phyloP scores from a whole-genome alignment of 306 rosid genomes.

The Corylus avellana region DNA sequence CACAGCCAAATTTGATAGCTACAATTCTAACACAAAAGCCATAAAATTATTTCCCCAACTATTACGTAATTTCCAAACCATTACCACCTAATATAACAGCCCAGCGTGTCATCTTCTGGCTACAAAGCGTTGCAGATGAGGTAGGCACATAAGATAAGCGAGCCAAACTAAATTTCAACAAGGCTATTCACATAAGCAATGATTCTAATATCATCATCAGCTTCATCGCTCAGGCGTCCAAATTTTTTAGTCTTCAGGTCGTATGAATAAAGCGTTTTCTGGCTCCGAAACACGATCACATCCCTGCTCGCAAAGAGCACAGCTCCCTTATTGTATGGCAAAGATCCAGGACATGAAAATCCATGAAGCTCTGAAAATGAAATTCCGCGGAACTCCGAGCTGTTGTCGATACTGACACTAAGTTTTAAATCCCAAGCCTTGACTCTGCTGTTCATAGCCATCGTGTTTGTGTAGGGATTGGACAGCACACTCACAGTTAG shows the following conservation, averaged over 20 bases:
- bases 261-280: not conserved
- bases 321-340: not conserved
- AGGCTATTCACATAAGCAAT: slow-evolving; percentile 40
- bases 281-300: slow-evolving; percentile 5
- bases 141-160: not conserved
- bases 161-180: slow-evolving; percentile 33
- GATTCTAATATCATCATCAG: not conserved
- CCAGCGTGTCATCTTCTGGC: not conserved
- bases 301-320: slow-evolving; percentile 29
- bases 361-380: no score
- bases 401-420: slow-evolving; percentile 4
- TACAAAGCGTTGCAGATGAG: not conserved
- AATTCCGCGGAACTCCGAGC: not conserved
- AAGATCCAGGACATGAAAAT: not conserved
- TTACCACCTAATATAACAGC: not conserved
- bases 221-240: not conserved
- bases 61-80: not conserved
- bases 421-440: slow-evolving; percentile 31
- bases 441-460: slow-evolving; percentile 30
- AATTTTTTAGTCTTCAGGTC: slow-evolving; percentile 25
- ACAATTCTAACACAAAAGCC: not conserved
- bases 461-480: slow-evolving; percentile 37
- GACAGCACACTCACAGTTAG: slow-evolving; percentile 24
- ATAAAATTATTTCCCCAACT: not conserved
- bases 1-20: not conserved